Conservation (phyloP, 345 rosid genomes). For the Sisymbrium altissimum region DNA sequence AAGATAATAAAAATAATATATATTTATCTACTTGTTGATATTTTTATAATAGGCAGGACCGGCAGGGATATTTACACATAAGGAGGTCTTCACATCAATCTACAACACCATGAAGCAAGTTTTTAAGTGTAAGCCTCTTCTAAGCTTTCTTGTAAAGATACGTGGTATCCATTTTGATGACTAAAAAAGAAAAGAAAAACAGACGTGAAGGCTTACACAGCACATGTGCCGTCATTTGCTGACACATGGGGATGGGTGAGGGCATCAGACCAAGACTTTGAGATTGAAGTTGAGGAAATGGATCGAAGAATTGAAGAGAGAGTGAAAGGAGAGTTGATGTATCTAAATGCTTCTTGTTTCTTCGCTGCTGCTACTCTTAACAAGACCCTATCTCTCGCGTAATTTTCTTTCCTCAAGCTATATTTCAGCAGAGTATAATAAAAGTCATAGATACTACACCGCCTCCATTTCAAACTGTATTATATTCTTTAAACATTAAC, state of each 20-base stretch:
- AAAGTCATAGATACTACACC: too few relatives aligned
- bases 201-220: constrained; percentile 86
- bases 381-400: constrained; percentile 67
- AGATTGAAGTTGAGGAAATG: constrained; percentile 53
- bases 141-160: not conserved
- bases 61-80: constrained; percentile 90
- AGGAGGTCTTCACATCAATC: constrained; percentile 87
- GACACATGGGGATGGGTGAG: constrained; percentile 99
- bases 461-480: too few relatives aligned
- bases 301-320: constrained; percentile 67
- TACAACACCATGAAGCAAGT: constrained; percentile 87
- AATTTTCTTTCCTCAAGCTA: not conserved
- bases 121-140: constrained; percentile 59
- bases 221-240: constrained; percentile 93
- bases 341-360: constrained; percentile 65
- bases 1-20: not conserved
- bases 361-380: constrained; percentile 76
- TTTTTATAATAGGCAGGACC: constrained; percentile 66
- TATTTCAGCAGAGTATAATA: too few relatives aligned
- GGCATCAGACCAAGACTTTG: constrained; percentile 84
- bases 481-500: too few relatives aligned
- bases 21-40: not conserved
- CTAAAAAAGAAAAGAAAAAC: not conserved
- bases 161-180: not conserved
- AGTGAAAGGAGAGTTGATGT: constrained; percentile 60